phyloP scores from a whole-genome alignment of 1,284 basidiomycete species.

The Moniliella sp. region DNA sequence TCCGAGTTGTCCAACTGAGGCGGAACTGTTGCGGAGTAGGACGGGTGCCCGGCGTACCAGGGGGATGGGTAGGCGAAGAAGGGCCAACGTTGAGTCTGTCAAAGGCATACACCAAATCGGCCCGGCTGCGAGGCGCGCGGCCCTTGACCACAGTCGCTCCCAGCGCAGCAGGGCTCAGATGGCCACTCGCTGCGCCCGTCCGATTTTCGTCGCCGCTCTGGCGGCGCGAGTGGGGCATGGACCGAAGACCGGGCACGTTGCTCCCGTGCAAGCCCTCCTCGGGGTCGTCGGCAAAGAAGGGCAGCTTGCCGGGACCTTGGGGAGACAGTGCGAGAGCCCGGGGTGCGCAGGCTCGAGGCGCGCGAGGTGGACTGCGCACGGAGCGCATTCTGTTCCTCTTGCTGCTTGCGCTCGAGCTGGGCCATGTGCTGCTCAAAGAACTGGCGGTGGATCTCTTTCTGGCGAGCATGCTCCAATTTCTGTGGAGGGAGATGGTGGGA shows the following conservation, averaged over 20 bases:
- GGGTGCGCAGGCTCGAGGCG: not conserved
- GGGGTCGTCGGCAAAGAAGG: not conserved
- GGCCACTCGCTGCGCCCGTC: too few species aligned
- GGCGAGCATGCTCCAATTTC: not conserved
- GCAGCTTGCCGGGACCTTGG: not conserved
- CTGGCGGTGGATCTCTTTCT: not conserved
- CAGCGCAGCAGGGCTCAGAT: too few species aligned
- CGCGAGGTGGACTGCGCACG: not conserved
- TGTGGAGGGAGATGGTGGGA: not conserved
- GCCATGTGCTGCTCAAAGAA: not conserved
- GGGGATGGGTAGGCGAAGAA: not conserved
- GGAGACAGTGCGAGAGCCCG: too few species aligned
- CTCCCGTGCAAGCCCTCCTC: not conserved
- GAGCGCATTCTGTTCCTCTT: not conserved
- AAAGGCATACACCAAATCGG: not conserved
- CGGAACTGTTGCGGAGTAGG: not conserved
- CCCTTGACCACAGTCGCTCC: not conserved
- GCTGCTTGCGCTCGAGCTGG: not conserved
- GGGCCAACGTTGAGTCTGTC: not conserved
- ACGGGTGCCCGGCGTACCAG: not conserved
- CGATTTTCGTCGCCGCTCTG: not conserved
- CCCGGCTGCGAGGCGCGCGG: not conserved
- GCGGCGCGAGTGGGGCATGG: not conserved
- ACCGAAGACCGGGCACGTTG: not conserved
- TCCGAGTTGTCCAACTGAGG: not conserved